phyloP scores from a whole-genome alignment of 2,329 filamentous ascomycete species.

The Sclerotinia borealis region DNA sequence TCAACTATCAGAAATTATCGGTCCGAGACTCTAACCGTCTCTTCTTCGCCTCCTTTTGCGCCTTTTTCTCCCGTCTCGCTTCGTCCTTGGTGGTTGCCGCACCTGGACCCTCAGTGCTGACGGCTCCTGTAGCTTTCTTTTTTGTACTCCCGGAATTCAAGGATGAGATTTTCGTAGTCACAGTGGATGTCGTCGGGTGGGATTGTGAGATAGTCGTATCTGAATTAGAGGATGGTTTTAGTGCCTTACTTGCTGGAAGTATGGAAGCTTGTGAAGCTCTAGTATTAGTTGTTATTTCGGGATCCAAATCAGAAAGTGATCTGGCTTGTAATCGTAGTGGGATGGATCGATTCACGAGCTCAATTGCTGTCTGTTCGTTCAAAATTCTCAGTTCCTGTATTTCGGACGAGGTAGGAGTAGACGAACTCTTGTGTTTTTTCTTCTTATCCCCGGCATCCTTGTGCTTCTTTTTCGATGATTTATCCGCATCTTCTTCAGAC shows the following conservation, averaged over 20 bases:
- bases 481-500: slow-evolving; percentile 8
- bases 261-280: background rate
- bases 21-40: background rate
- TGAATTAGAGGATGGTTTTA: background rate
- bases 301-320: background rate
- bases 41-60: background rate
- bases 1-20: background rate
- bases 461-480: slow-evolving; percentile 25
- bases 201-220: background rate
- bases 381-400: background rate
- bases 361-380: background rate
- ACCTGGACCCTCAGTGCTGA: background rate
- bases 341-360: background rate
- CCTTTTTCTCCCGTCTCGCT: background rate
- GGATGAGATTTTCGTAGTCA: background rate
- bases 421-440: slow-evolving; percentile 23
- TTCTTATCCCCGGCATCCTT: slow-evolving; percentile 19
- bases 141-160: background rate
- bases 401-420: background rate
- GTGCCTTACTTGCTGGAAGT: background rate
- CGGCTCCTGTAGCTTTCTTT: background rate
- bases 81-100: background rate
- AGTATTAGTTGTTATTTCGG: background rate
- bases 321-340: background rate
- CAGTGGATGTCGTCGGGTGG: background rate